Conservation (phyloP, 345 rosid genomes). For the Isatis tinctoria region DNA sequence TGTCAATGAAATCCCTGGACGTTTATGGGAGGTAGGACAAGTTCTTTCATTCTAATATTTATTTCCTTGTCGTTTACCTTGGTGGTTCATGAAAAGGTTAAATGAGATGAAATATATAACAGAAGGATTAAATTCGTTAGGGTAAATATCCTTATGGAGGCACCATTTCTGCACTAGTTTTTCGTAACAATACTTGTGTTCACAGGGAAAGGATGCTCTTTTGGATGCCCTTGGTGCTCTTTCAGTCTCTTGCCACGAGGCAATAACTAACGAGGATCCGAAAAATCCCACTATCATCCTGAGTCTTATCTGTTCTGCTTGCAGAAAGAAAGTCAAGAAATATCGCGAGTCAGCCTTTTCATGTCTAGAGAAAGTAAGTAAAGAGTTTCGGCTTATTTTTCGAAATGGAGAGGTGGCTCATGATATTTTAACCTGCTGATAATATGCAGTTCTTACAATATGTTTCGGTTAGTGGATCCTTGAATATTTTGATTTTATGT, state of each 20-base stretch:
- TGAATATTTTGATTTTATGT: slow-evolving; percentile 9
- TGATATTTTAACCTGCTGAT: background rate
- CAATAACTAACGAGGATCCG: slow-evolving; percentile 61
- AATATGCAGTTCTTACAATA: background rate
- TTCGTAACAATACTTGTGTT: slow-evolving; percentile 9
- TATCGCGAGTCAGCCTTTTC: slow-evolving; percentile 80
- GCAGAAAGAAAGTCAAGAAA: slow-evolving; percentile 68
- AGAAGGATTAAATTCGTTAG: background rate
- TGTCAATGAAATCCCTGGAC: slow-evolving; percentile 83
- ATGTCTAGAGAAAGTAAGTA: slow-evolving; percentile 67
- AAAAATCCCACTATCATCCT: slow-evolving; percentile 53
- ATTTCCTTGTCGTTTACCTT: background rate
- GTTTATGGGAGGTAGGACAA: slow-evolving; percentile 81
- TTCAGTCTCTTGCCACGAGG: slow-evolving; percentile 70
- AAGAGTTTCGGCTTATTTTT: background rate
- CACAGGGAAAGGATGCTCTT: slow-evolving; percentile 88
- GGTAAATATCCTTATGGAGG: background rate
- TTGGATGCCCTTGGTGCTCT: slow-evolving; percentile 77
- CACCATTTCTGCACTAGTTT: slow-evolving; percentile 1
- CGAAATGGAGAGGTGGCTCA: background rate
- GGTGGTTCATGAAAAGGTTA: background rate
- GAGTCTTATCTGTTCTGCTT: slow-evolving; percentile 63
- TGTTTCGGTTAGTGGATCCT: background rate
- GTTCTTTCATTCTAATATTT: background rate
- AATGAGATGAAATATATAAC: background rate